These are phyloP conservation scores for Fusarium sp. DNA, from an alignment of 2,329 filamentous ascomycete genomes.

Conservation along the genomic window DNA sequence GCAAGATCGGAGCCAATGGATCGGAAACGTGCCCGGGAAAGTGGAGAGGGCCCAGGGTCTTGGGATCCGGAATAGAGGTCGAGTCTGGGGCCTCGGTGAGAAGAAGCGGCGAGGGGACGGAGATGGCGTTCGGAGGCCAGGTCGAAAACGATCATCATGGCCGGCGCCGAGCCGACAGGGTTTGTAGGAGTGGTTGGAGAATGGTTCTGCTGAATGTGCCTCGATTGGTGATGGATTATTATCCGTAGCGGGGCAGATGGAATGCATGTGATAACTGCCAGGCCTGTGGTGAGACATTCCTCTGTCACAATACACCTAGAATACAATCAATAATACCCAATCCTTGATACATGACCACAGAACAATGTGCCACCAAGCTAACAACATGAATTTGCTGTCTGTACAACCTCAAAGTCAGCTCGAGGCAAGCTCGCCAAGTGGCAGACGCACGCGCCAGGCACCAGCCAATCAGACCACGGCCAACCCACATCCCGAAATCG, in stretches of 20 bases:
- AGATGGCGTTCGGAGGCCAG: conserved; percentile 11
- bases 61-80: background rate
- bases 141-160: conserved; percentile 2
- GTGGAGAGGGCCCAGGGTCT: conserved; percentile 31
- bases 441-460: conserved; percentile 10
- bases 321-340: too few relatives aligned
- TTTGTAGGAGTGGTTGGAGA: background rate
- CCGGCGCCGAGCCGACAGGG: background rate
- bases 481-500: conserved; percentile 31
- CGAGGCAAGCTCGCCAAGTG: background rate
- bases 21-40: conserved; percentile 45
- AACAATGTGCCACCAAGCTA: too few relatives aligned
- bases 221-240: background rate
- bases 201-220: background rate
- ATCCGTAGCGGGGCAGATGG: background rate
- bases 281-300: too few relatives aligned
- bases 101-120: conserved; percentile 21
- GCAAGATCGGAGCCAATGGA: conserved; percentile 50
- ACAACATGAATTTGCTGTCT: too few relatives aligned
- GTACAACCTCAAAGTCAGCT: background rate
- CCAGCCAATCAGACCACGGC: conserved; percentile 31
- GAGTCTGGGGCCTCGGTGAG: conserved; percentile 35
- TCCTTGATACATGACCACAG: too few relatives aligned
- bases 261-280: conserved; percentile 12
- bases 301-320: too few relatives aligned